A percentile compares a stretch with the other conserved stretches of the same genome.
Evolutionary conservation across 1,284 basidiomycete species (phyloP).

Genomic region (Mycosarcoma mackinlayi): DNA sequence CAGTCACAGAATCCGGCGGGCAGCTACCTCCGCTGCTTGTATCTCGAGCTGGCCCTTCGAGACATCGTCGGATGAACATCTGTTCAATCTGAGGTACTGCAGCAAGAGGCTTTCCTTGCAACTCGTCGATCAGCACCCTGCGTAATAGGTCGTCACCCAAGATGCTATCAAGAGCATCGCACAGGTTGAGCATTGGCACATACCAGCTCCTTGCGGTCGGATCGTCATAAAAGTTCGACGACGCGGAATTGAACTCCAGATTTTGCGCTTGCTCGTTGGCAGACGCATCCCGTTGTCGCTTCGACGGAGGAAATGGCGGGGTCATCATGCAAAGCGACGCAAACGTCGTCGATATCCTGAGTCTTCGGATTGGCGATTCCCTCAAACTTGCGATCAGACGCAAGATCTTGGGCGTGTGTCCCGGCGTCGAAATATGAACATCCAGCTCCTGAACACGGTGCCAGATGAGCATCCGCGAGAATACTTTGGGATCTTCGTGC

Average conservation of each 20-base stretch:
- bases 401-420: slow-evolving; percentile 51
- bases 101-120: slow-evolving; percentile 33
- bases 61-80: slow-evolving; percentile 16
- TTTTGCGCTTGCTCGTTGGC: neutral
- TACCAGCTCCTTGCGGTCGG: neutral
- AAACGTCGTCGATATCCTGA: slow-evolving; percentile 59
- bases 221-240: neutral
- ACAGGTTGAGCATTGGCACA: slow-evolving; percentile 22
- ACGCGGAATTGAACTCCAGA: neutral
- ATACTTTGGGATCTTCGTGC: slow-evolving; percentile 59
- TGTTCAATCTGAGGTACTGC: slow-evolving; percentile 19
- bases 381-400: slow-evolving; percentile 48
- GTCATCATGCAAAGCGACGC: slow-evolving; percentile 55
- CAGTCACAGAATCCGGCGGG: neutral
- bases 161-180: slow-evolving; percentile 27
- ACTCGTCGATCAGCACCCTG: slow-evolving; percentile 28
- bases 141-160: slow-evolving; percentile 24
- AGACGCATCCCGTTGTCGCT: slow-evolving; percentile 26
- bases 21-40: neutral
- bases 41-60: slow-evolving; percentile 7
- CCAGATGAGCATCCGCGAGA: slow-evolving; percentile 59
- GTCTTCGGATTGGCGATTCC: slow-evolving; percentile 48
- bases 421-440: slow-evolving; percentile 53
- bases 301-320: slow-evolving; percentile 44
- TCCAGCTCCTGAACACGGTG: slow-evolving; percentile 63